Base-by-base conservation (phyloP, 208 protist genomes). In the Wallacemonas sp. region DNA sequence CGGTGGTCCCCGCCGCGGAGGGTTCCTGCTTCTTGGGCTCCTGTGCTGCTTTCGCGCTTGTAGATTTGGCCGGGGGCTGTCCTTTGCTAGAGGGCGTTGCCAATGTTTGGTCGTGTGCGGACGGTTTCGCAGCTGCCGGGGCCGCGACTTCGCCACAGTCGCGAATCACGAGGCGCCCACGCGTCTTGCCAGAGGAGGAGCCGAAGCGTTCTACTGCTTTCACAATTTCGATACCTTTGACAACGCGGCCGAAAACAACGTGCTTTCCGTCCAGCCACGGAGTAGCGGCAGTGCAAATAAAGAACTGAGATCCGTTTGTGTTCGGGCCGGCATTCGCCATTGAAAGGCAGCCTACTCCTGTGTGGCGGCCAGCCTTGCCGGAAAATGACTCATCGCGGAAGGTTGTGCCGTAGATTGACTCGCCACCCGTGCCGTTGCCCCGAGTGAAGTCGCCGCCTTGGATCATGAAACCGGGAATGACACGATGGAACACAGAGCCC, bases 261-360 rank as follows among this genome's bases (percentile, higher is more conserved):
- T 99, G 98, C 75, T 98, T 98, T 44, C 93, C 91, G 55, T 98
- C 79, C 17, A 98, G 82, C 82, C 83, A 91, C 21, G 84, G 84
- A 0, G 89, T 93, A 8, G 79, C 64, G 4, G 85, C 85, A 27
- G 93, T 97, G 65, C 90, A 96, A 49, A 98, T 96, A 66, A 97
- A 98, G 67, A 98, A 98, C 77, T 98, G 94, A 22, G 89, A 96
- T 11, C 95, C 95, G 60, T 99, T 99, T 5, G 98, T 99, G 79
- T 99, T 93, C 11, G 94, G 90, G 26, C 98, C 98, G 11, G 96
- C 83, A 68, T 99, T 99, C 22, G 98, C 98, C 98, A 99, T 99
- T 11, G 98, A 99, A 1, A 99, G 90, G 34, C 94, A 84, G 53
- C 97, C 97, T 27, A 96, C 45, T 28, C 88, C 88, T 15, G 84